Conservation (phyloP, 345 rosid species). For the Viola odorata region DNA sequence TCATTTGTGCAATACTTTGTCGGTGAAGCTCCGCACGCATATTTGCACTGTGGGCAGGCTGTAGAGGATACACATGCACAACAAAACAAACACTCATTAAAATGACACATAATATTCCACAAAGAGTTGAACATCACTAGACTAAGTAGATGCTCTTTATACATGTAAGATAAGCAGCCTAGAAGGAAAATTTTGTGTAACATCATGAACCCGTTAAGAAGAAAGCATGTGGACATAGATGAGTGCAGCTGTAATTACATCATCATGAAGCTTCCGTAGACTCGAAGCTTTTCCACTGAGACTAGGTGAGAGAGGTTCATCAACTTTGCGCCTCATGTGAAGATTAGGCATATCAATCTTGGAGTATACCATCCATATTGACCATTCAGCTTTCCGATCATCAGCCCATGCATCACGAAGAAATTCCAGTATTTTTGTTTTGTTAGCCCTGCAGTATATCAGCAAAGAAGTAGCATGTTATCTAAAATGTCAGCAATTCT, state of each 20-base stretch:
- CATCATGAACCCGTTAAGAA: neutral
- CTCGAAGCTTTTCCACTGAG: constrained; percentile 46
- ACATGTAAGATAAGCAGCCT: too few relatives aligned
- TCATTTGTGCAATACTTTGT: constrained; percentile 89
- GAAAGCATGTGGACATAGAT: neutral
- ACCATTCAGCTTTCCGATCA: constrained; percentile 91
- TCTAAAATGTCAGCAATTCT: neutral
- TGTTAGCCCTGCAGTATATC: constrained; percentile 49
- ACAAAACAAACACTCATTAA: neutral
- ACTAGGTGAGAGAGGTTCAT: constrained; percentile 41
- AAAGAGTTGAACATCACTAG: too few relatives aligned
- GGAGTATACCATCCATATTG: constrained; percentile 89
- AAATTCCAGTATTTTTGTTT: constrained; percentile 51
- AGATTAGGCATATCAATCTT: constrained; percentile 86
- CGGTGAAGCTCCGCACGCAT: constrained; percentile 89
- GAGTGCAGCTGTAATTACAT: constrained; percentile 35
- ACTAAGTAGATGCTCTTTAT: too few relatives aligned
- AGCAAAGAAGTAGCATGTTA: neutral
- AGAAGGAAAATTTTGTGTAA: neutral
- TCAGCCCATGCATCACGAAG: constrained; percentile 63
- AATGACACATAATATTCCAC: neutral
- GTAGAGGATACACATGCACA: constrained; percentile 11
- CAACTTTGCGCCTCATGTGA: constrained; percentile 52
- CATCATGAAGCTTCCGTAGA: constrained; percentile 54
- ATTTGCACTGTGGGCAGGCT: constrained; percentile 75